Conservation (phyloP, 345 rosid genomes). For the Fremontodendron californicum region DNA sequence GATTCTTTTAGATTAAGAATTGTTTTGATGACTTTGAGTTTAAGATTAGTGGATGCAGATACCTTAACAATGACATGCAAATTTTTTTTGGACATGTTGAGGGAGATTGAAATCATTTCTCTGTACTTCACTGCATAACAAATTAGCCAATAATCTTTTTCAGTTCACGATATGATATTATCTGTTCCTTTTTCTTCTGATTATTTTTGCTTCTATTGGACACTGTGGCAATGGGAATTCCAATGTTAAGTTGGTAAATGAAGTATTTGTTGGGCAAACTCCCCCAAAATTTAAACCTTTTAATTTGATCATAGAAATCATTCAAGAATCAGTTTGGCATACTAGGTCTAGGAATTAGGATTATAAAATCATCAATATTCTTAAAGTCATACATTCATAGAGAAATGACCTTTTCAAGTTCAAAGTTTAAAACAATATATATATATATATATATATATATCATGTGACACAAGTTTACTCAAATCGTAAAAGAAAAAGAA, state of each 20-base stretch:
- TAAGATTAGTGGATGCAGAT: too few species aligned
- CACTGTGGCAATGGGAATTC: not conserved
- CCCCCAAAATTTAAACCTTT: not conserved
- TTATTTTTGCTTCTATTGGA: not conserved
- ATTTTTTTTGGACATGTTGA: too few species aligned
- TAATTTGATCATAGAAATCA: not conserved
- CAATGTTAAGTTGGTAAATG: too few species aligned
- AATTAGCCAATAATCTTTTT: not conserved
- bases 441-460: too few species aligned
- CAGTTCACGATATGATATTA: not conserved
- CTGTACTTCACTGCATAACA: not conserved
- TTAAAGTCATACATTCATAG: not conserved
- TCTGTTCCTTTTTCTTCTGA: not conserved
- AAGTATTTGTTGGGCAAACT: not conserved
- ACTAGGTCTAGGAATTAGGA: too few species aligned
- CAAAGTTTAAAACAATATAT: not conserved
- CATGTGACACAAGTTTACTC: not conserved
- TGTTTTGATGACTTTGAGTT: too few species aligned
- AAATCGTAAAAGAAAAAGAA: not conserved
- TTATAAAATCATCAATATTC: not conserved
- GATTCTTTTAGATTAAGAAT: not conserved
- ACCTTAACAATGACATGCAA: too few species aligned
- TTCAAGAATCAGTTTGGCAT: not conserved
- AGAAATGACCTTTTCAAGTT: not conserved
- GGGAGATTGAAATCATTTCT: too few species aligned